A percentile compares a stretch with the other conserved stretches of the same genome.
Conservation (phyloP, 306 rosid genomes). For the Cajanus cajan region DNA sequence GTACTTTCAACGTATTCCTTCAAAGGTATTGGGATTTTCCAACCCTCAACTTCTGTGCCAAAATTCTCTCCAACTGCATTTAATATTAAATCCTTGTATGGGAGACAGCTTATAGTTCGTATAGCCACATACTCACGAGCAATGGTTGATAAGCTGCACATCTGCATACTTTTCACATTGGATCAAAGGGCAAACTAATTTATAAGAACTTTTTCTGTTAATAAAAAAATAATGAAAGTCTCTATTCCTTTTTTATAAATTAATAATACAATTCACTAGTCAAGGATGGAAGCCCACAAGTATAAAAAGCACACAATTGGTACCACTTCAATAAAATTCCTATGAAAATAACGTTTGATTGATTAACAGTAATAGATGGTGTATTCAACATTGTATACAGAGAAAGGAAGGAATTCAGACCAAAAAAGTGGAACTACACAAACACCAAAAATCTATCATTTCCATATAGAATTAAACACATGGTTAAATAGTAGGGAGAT, state of each 20-base stretch:
- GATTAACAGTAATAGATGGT: neutral
- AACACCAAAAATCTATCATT: neutral
- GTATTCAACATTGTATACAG: neutral
- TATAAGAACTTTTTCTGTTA: slow-evolving; percentile 3
- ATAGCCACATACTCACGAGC: slow-evolving; percentile 83
- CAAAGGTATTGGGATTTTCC: slow-evolving; percentile 77
- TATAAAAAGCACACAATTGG: neutral
- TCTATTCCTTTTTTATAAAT: neutral
- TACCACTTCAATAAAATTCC: neutral
- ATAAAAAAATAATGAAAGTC: slow-evolving; percentile 2
- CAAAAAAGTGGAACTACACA: neutral
- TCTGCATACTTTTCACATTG: slow-evolving; percentile 48
- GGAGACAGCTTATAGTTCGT: slow-evolving; percentile 59
- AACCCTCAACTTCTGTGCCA: slow-evolving; percentile 48
- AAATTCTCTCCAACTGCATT: slow-evolving; percentile 49
- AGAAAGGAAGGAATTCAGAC: neutral
- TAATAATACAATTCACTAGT: neutral
- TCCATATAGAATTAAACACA: neutral
- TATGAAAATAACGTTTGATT: neutral
- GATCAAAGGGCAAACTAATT: slow-evolving; percentile 9
- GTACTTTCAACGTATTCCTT: slow-evolving; percentile 62
- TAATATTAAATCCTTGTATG: slow-evolving; percentile 84
- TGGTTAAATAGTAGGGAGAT: neutral
- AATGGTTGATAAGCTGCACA: slow-evolving; percentile 88
- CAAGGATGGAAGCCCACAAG: neutral